Conservation (phyloP, 2,329 filamentous ascomycete genomes). For the Penicillium olsonii region DNA sequence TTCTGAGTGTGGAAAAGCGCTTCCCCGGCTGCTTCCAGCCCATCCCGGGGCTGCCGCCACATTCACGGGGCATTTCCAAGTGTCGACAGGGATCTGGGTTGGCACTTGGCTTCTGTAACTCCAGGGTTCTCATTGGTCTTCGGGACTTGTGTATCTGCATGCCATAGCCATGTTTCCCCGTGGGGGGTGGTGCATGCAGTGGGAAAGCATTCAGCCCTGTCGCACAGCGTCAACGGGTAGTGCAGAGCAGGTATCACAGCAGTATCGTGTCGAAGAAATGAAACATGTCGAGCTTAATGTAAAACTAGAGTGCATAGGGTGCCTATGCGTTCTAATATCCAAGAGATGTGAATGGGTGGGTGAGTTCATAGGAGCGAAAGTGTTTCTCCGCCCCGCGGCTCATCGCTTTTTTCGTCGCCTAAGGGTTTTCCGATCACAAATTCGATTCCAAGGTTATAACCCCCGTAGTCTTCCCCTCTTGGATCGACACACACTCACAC, state of each 20-base stretch:
- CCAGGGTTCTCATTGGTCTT: not conserved
- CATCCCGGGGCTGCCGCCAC: not conserved
- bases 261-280: no score
- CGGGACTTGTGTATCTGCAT: not conserved
- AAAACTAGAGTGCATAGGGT: no score
- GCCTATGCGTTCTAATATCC: no score
- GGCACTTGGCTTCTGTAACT: not conserved
- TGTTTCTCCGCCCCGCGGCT: conserved; percentile 21
- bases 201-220: conserved; percentile 19
- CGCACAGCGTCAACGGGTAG: not conserved
- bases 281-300: no score
- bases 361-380: conserved; percentile 9
- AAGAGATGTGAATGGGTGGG: not conserved
- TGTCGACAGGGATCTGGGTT: not conserved
- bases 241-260: not conserved
- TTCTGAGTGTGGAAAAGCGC: conserved; percentile 28
- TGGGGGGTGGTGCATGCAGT: conserved; percentile 3
- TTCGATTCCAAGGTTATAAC: conserved; percentile 8
- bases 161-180: conserved; percentile 1
- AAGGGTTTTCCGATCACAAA: conserved; percentile 3
- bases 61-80: not conserved
- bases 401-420: conserved; percentile 12
- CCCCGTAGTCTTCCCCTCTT: not conserved
- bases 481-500: not conserved
- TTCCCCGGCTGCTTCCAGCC: conserved; percentile 19